Conservation (phyloP, 306 rosid genomes). For the Citrullus colocynthis region DNA sequence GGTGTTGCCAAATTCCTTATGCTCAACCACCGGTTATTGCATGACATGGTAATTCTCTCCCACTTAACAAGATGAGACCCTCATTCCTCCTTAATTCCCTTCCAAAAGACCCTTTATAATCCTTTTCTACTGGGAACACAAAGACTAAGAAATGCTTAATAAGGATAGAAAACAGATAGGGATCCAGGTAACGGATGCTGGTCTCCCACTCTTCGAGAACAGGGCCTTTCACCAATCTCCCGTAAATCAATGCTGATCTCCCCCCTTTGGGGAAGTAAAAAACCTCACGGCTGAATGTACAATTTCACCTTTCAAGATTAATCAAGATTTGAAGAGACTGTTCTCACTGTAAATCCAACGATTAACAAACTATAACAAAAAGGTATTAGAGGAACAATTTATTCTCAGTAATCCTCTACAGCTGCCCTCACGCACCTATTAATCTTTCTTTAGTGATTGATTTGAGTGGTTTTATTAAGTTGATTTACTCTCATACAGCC, state of each 20-base stretch:
- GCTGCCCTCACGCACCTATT: not conserved
- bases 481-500: no score
- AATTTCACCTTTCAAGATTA: not conserved
- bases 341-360: not conserved
- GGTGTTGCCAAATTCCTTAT: not conserved
- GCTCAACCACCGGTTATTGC: not conserved
- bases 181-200: not conserved
- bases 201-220: not conserved
- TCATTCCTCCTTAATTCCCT: not conserved
- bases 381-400: not conserved
- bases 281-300: not conserved
- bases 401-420: not conserved
- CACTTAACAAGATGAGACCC: not conserved
- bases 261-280: not conserved
- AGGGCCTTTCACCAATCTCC: not conserved
- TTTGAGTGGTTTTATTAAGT: no score
- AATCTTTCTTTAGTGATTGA: no score
- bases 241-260: not conserved
- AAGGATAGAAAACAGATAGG: not conserved
- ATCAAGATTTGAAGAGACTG: not conserved
- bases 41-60: not conserved
- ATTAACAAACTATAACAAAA: not conserved
- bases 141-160: not conserved
- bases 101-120: not conserved
- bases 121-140: not conserved